Percentiles rank a stretch among this genome's conserved stretches.
phyloP scores from a whole-genome alignment of 176 grass and related monocot species.

The Aegilops umbellulata region DNA sequence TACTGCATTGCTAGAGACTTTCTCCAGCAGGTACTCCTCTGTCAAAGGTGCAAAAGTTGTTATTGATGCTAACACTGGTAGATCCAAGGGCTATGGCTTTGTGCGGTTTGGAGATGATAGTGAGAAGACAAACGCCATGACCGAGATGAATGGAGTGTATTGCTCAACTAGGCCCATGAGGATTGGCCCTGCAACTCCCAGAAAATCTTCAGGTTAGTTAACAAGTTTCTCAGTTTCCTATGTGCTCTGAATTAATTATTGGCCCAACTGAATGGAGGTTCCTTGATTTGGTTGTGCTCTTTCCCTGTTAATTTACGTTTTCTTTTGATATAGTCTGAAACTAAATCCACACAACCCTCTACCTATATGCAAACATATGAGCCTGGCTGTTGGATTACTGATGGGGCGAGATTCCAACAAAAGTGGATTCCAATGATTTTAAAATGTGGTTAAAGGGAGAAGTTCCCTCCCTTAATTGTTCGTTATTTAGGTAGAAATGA shows the following conservation, averaged over 20 bases:
- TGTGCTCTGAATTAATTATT: neutral
- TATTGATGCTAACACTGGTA: conserved; percentile 94
- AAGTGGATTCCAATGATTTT: neutral
- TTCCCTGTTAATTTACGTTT: neutral
- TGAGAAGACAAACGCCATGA: conserved; percentile 86
- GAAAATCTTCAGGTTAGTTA: conserved; percentile 85
- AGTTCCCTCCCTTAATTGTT: neutral
- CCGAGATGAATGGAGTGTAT: conserved; percentile 93
- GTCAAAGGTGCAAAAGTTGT: conserved; percentile 98
- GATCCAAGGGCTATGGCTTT: conserved; percentile 97
- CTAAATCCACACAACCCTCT: neutral
- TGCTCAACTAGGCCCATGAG: conserved; percentile 94
- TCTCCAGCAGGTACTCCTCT: conserved; percentile 85
- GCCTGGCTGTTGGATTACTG: neutral
- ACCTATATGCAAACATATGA: neutral
- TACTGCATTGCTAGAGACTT: conserved; percentile 66
- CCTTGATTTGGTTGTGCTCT: neutral
- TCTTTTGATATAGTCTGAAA: neutral
- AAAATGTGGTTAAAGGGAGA: neutral
- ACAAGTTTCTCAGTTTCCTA: conserved; percentile 21
- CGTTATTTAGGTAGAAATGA: neutral
- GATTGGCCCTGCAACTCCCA: conserved; percentile 88
- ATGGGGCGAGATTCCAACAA: neutral
- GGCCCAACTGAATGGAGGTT: neutral
- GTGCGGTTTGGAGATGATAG: conserved; percentile 92